Base-by-base conservation (phyloP, 345 rosid species). In the Ricinus communis region DNA sequence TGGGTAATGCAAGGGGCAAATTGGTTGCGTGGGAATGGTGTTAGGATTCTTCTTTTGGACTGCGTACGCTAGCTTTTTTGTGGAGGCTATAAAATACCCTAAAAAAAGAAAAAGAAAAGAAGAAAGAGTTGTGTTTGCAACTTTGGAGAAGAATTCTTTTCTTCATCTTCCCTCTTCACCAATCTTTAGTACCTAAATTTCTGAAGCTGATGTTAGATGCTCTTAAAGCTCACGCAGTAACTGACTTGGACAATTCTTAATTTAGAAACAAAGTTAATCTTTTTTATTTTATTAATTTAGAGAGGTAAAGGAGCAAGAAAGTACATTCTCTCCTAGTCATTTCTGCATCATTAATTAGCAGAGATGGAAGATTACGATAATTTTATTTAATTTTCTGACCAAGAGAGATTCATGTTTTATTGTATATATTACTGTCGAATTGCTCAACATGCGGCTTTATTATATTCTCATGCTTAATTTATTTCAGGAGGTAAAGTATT, bases 21-120 rank as follows among this genome's bases (percentile, higher is more conserved):
- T 68, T 61, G 84, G 82, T 70, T 76, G 85, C 86, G 74, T 80
- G 75, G 72, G n/a, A n/a, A 71, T 68, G 72, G 45, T 67, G 64
- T 55, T 65, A 46, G 71, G 85, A 83, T 86, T 85, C 86, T 79
- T 71, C 90, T 81, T 86, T 84, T 80, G 93, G 85, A 61, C 79
- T 69, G 80, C 72, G 73, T 71, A 83, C 87, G 90, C 90, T 84
- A 86, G 77, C 77, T 74, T 76, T 65, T n/a, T 24, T 22, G 68
- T 38, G 77, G 82, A 75, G 71, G 15, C 43, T 33, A 53, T 46
- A 38, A 65, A 63, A 52, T 24, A 28, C 19, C 18, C 24, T 24
- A 14, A 10, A 19, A 24, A 41, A 38, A 3, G 0, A 18, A 21
- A 13, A 46, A 46, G 38, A 59, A 21, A 8, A 16, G 1, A 15